These are phyloP conservation scores for Myxozyma lipomycoides DNA, from an alignment of 805 yeast genomes.

Conservation along the genomic window DNA sequence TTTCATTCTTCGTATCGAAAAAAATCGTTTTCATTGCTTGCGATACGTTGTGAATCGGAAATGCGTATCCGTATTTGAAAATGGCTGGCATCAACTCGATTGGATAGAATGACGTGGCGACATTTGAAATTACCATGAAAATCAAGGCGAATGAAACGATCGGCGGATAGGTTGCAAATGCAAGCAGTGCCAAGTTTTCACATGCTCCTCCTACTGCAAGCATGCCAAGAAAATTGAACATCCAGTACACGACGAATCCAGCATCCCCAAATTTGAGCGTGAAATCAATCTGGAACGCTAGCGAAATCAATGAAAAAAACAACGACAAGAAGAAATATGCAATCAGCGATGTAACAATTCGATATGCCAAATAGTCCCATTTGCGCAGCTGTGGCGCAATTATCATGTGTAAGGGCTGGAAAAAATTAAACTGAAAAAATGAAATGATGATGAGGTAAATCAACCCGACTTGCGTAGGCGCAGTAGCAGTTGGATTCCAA, in stretches of 20 bases:
- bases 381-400: slow-evolving; percentile 47
- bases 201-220: slow-evolving; percentile 72
- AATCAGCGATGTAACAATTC: slow-evolving; percentile 48
- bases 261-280: slow-evolving; percentile 55
- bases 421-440: slow-evolving; percentile 63
- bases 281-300: slow-evolving; percentile 66
- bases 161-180: slow-evolving; percentile 55
- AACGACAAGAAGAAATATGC: slow-evolving; percentile 56
- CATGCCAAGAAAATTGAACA: slow-evolving; percentile 62
- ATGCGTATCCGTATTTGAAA: slow-evolving; percentile 59
- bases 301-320: slow-evolving; percentile 54
- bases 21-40: slow-evolving; percentile 59
- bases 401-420: slow-evolving; percentile 48
- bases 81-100: slow-evolving; percentile 54
- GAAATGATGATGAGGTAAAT: slow-evolving; percentile 68
- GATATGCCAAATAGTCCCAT: slow-evolving; percentile 48
- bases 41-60: slow-evolving; percentile 64
- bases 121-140: slow-evolving; percentile 64
- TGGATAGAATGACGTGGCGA: slow-evolving; percentile 65
- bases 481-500: slow-evolving; percentile 49
- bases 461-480: slow-evolving; percentile 71
- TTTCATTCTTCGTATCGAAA: slow-evolving; percentile 51
- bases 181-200: slow-evolving; percentile 56
- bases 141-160: slow-evolving; percentile 66
- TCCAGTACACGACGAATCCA: slow-evolving; percentile 74